Evolutionary conservation across 768 basidiomycete species (phyloP).

Genomic region (Piloderma croceum): DNA sequence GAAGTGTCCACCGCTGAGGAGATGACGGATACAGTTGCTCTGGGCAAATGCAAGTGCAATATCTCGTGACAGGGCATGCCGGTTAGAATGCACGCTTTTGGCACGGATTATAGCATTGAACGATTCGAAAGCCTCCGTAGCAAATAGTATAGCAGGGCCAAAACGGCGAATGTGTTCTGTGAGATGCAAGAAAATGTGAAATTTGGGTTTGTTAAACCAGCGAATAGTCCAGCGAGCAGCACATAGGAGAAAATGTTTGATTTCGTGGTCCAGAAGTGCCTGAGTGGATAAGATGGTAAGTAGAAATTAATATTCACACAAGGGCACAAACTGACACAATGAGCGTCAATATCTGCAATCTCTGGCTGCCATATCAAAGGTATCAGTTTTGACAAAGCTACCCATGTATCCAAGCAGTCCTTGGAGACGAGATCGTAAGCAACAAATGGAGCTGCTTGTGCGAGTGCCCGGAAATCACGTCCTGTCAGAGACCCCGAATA

Average conservation of each 20-base stretch:
- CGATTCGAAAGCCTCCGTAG: constrained; percentile 39
- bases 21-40: constrained; percentile 15
- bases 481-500: constrained; percentile 34
- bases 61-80: constrained; percentile 24
- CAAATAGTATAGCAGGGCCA: constrained; percentile 39
- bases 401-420: constrained; percentile 26
- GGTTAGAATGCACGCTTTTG: constrained; percentile 22
- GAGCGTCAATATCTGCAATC: constrained; percentile 28
- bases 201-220: constrained; percentile 42
- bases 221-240: constrained; percentile 22
- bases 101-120: constrained; percentile 29
- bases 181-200: constrained; percentile 37
- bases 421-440: constrained; percentile 30
- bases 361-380: constrained; percentile 36
- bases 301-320: background rate
- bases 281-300: constrained; percentile 7
- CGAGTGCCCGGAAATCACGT: no score
- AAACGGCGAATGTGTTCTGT: constrained; percentile 32
- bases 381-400: constrained; percentile 26
- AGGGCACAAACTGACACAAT: constrained; percentile 24
- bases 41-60: constrained; percentile 14
- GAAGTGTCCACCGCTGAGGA: constrained; percentile 15
- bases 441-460: constrained; percentile 33
- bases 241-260: constrained; percentile 31
- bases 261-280: constrained; percentile 21